phyloP scores from a whole-genome alignment of 2,329 filamentous ascomycete species.

The Penicillium fuscoglaucum region DNA sequence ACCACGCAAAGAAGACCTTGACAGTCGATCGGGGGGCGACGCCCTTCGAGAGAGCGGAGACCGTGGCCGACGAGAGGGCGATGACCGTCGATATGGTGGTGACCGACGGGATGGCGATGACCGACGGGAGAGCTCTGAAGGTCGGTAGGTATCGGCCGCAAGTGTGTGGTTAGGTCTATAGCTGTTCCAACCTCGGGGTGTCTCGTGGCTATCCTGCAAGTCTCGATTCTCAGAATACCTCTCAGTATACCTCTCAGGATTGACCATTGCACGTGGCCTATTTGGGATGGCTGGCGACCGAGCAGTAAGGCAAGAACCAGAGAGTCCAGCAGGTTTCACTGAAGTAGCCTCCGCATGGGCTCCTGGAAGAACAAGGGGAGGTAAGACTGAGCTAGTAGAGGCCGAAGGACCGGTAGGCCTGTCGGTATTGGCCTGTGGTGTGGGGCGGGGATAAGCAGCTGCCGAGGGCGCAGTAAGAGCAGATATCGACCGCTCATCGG shows the following conservation, averaged over 20 bases:
- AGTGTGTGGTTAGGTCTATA: not conserved
- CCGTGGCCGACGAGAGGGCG: not conserved
- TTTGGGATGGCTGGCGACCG: not conserved
- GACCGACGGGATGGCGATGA: not conserved
- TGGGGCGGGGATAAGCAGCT: not conserved
- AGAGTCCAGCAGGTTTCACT: not conserved
- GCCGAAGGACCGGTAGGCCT: not conserved
- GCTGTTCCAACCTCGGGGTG: not conserved
- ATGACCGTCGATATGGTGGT: not conserved
- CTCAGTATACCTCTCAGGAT: not conserved
- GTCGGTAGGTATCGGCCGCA: not conserved
- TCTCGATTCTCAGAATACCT: not conserved
- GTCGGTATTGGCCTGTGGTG: not conserved
- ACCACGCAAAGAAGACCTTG: not conserved
- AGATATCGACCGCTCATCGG: not conserved
- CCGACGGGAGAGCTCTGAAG: not conserved
- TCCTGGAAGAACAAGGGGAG: not conserved
- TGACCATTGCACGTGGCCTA: not conserved
- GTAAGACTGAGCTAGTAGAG: not conserved
- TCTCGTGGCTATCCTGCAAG: not conserved
- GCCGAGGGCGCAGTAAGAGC: not conserved
- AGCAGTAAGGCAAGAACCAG: not conserved
- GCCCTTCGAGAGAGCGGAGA: not conserved
- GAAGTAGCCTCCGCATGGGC: not conserved
- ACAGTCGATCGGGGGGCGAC: not conserved